phyloP scores from a whole-genome alignment of 225 moss, liverwort and hornwort genomes.

The Climacium dendroides region DNA sequence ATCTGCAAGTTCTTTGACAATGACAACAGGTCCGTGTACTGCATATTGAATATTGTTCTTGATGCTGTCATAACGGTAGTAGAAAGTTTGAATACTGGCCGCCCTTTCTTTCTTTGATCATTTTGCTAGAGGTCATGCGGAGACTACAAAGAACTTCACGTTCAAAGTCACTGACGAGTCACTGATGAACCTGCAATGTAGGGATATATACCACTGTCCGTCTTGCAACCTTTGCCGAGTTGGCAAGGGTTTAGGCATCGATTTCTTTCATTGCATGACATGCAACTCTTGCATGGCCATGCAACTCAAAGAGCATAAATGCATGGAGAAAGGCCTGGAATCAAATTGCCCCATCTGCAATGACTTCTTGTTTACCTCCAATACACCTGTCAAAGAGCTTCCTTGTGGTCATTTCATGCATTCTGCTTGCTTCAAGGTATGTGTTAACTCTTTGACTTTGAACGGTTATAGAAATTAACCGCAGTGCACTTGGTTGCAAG shows the following conservation, averaged over 20 bases:
- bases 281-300: conserved; percentile 94
- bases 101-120: not conserved
- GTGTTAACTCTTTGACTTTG: not conserved
- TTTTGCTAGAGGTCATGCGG: not conserved
- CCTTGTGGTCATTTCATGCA: conserved; percentile 99
- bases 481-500: not conserved
- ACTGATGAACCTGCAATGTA: conserved; percentile 14
- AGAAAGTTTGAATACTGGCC: not conserved
- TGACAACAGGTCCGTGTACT: conserved; percentile 57
- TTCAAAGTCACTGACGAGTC: not conserved
- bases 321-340: conserved; percentile 87
- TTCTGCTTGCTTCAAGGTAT: conserved; percentile 90
- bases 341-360: conserved; percentile 98
- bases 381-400: conserved; percentile 87
- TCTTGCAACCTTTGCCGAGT: conserved; percentile 98
- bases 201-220: conserved; percentile 93
- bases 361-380: conserved; percentile 94
- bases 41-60: not conserved
- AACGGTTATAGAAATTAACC: not conserved
- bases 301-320: conserved; percentile 70
- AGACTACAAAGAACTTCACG: not conserved
- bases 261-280: conserved; percentile 96
- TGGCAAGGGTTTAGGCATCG: conserved; percentile 90
- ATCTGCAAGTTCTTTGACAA: conserved; percentile 99
- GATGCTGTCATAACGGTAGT: not conserved